These are phyloP conservation scores for Lactarius vividus DNA, from an alignment of 768 basidiomycete genomes.

Conservation along the genomic window DNA sequence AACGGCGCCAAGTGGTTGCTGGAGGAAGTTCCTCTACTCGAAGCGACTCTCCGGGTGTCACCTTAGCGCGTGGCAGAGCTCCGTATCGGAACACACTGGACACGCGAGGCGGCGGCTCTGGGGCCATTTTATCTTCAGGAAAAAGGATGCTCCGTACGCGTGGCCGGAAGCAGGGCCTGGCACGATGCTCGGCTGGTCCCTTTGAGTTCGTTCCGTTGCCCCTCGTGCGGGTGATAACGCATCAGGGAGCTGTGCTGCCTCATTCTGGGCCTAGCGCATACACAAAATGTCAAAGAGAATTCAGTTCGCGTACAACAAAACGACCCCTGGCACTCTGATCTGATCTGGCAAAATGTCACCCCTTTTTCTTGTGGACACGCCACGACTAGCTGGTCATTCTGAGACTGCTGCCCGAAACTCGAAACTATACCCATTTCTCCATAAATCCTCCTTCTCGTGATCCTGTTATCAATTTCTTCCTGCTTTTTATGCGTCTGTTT, in stretches of 20 bases:
- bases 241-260: background rate
- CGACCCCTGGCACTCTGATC: background rate
- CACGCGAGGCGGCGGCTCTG: slow-evolving; percentile 3
- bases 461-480: background rate
- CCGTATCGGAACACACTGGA: slow-evolving; percentile 1
- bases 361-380: background rate
- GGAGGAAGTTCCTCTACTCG: background rate
- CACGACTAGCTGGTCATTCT: background rate
- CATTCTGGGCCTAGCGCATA: background rate
- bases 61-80: background rate
- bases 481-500: background rate
- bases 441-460: background rate
- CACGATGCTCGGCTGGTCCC: slow-evolving; percentile 8
- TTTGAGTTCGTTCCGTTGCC: slow-evolving; percentile 12
- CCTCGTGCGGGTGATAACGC: slow-evolving; percentile 15
- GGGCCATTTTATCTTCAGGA: background rate
- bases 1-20: slow-evolving; percentile 1
- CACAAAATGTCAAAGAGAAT: background rate
- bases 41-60: background rate
- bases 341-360: background rate
- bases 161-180: slow-evolving; percentile 1
- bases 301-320: slow-evolving; percentile 1
- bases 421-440: background rate
- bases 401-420: slow-evolving; percentile 2
- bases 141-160: slow-evolving; percentile 2